Percentiles rank a stretch among this genome's conserved stretches.
These are phyloP conservation scores for Whalleya microplaca DNA, from an alignment of 2,329 filamentous ascomycete genomes.

Conservation along the genomic window DNA sequence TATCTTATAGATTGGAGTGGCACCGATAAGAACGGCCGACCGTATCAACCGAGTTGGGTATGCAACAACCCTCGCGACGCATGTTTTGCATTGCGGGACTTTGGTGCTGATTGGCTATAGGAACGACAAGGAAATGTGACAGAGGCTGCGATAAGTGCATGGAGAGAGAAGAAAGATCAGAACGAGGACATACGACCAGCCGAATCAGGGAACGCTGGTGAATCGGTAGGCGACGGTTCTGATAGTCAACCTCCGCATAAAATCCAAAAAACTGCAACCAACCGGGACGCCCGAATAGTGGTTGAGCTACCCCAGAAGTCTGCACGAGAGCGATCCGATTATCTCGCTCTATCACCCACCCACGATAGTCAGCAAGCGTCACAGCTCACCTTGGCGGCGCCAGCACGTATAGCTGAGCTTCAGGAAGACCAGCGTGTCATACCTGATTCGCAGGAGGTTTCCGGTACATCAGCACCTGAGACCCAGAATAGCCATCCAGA, in stretches of 20 bases:
- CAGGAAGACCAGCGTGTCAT: slow-evolving; percentile 27
- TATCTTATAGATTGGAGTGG: slow-evolving; percentile 63
- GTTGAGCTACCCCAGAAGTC: slow-evolving; percentile 23
- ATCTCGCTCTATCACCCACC: slow-evolving; percentile 16
- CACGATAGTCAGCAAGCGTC: slow-evolving; percentile 22
- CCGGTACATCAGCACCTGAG: slow-evolving; percentile 26
- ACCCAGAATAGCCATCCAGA: slow-evolving; percentile 21
- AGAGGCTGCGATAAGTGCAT: slow-evolving; percentile 27
- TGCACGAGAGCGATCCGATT: slow-evolving; percentile 26
- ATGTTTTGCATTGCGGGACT: neutral
- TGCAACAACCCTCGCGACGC: slow-evolving; percentile 10
- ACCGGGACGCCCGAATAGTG: slow-evolving; percentile 15
- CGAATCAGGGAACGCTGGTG: neutral
- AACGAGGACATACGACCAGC: neutral
- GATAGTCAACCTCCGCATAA: neutral
- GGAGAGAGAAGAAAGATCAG: slow-evolving; percentile 25
- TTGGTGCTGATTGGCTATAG: slow-evolving; percentile 22
- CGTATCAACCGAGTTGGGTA: slow-evolving; percentile 58
- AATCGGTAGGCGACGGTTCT: neutral
- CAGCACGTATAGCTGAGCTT: slow-evolving; percentile 1
- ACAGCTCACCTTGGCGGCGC: slow-evolving; percentile 10
- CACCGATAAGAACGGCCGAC: slow-evolving; percentile 49
- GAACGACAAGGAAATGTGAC: slow-evolving; percentile 34
- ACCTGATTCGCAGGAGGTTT: slow-evolving; percentile 38
- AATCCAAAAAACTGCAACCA: neutral